Percentiles rank a stretch among this genome's conserved stretches.
Evolutionary conservation across 768 basidiomycete species (phyloP).

Genomic region (Rhizopogon salebrosus): DNA sequence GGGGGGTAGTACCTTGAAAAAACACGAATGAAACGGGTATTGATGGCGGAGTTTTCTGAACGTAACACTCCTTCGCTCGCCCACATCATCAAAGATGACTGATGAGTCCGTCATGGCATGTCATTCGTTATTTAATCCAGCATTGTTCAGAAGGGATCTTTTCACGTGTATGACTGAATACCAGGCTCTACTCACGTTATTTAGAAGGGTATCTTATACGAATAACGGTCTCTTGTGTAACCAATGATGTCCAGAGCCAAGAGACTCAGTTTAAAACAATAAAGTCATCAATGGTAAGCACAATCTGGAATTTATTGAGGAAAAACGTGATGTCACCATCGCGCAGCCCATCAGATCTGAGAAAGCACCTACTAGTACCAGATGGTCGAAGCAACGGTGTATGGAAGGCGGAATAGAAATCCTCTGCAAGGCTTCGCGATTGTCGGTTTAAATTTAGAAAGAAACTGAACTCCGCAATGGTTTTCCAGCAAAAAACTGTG

Average conservation of each 20-base stretch:
- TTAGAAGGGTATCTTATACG: neutral
- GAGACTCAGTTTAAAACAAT: constrained; percentile 20
- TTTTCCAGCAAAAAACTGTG: neutral
- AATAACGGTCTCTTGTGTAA: constrained; percentile 32
- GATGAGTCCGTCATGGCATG: no score
- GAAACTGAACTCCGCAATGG: neutral
- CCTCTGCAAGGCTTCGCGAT: neutral
- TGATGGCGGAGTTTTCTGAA: neutral
- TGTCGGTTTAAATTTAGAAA: neutral
- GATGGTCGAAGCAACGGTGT: neutral
- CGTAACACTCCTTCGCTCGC: neutral
- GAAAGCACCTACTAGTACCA: neutral
- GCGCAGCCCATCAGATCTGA: neutral
- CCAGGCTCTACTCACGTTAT: neutral
- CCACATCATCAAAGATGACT: neutral
- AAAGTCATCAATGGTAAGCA: constrained; percentile 36
- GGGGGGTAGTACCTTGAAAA: no score
- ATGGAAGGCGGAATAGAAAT: neutral
- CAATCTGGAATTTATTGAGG: constrained; percentile 16
- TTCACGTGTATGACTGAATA: neutral
- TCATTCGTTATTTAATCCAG: neutral
- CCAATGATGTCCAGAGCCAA: constrained; percentile 44
- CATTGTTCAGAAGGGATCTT: neutral
- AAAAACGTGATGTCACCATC: no score
- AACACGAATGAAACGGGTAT: no score